Conservation (phyloP, 441 rosid species). For the Pelargonium australe region DNA sequence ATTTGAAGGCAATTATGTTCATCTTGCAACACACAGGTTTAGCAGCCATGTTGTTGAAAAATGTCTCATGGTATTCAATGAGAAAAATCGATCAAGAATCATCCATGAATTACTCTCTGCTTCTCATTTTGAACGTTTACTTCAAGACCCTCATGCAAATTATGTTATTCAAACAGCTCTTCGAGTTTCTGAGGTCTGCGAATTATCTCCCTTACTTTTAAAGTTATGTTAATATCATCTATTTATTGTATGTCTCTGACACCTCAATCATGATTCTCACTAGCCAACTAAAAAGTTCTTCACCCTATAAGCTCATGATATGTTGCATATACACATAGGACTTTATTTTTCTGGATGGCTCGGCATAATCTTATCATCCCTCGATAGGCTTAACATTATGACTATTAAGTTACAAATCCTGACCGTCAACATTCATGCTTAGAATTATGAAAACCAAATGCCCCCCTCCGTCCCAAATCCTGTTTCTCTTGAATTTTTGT, state of each 20-base stretch:
- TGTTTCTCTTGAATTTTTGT: too few species aligned
- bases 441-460: too few species aligned
- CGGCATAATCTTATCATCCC: too few species aligned
- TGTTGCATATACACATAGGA: too few species aligned
- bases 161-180: constrained; percentile 52
- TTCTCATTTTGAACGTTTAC: constrained; percentile 36
- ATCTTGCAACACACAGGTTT: constrained; percentile 49
- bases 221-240: neutral
- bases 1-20: constrained; percentile 38
- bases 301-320: too few species aligned
- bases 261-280: neutral
- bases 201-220: neutral
- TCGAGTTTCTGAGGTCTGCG: constrained; percentile 33
- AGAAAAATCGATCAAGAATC: constrained; percentile 31
- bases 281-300: neutral
- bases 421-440: too few species aligned
- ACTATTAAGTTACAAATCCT: too few species aligned
- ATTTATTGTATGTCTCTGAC: too few species aligned
- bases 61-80: constrained; percentile 32
- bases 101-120: constrained; percentile 36
- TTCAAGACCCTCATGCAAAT: constrained; percentile 56
- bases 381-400: too few species aligned
- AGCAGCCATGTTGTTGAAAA: constrained; percentile 61
- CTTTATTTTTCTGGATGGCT: too few species aligned
- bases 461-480: too few species aligned